Base-by-base conservation (phyloP, 148 eudicot species). In the Chenopodium suecicum region DNA sequence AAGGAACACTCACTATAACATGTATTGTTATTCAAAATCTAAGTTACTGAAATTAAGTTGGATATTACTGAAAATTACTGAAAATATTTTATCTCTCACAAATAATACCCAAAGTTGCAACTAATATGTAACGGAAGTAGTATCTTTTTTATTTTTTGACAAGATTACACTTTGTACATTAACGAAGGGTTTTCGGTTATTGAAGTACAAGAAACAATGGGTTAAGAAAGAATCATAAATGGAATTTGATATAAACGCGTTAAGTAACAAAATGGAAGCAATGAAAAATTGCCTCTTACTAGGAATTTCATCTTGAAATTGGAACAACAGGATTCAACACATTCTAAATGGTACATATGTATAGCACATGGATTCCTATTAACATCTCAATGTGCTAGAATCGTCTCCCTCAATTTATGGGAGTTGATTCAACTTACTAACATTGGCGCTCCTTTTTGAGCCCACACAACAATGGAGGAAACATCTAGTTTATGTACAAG, bases 341-440 rank as follows among this genome's bases (percentile, higher is more conserved):
- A 50, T 48, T 50, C 44, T 34, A 66, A 34, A 2, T 29, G 80
- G 73, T 84, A 77, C 78, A 76, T 47, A 72, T 71, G 50, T 19
- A n/a, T 54, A 76, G 85, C 81, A 83, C 87, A 86, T 76, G 88
- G 88, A 79, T 75, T 82, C 88, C 68, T 81, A 65, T 41, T 64
- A 66, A 56, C 83, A 50, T 83, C 85, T 58, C 88, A 60, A 85
- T 71, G 86, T 83, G 86, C 88, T 80, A 67, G 34, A 67, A 52
- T 0, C 56, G n/a, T 41, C 77, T 10, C 76, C 50, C 14, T 50
- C 27, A 20, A 27, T 60, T 50, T 60, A 41, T 20, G n/a, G 58
- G 23, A 56, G 52, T 64, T 10, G 73, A 47, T 72, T 63, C 27
- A 62, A 73, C 64, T 48, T 60, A 31, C 78, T 72, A 19, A 64